These are phyloP conservation scores for Fusarium sulawesiense DNA, from an alignment of 2,329 filamentous ascomycete genomes.

Conservation along the genomic window DNA sequence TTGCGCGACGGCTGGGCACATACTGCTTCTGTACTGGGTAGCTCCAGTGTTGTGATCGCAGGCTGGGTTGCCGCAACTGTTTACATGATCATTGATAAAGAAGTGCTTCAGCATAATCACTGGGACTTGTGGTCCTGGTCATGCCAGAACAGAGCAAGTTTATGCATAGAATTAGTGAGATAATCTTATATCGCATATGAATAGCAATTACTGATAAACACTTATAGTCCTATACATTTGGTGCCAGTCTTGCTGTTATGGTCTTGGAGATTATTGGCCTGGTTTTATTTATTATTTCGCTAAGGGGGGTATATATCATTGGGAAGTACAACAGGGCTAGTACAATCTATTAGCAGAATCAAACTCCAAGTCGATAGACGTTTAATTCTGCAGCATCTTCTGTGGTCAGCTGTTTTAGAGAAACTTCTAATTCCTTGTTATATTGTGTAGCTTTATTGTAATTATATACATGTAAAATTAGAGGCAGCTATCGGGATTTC, in stretches of 20 bases:
- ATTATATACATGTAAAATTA: too few species aligned
- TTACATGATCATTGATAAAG: conserved; percentile 13
- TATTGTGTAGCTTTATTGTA: too few species aligned
- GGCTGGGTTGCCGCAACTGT: conserved; percentile 1
- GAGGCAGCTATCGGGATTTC: too few species aligned
- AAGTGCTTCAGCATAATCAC: conserved; percentile 2
- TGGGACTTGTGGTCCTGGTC: conserved; percentile 29
- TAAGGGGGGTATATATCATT: not conserved
- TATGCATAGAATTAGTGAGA: conserved; percentile 13
- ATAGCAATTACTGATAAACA: not conserved
- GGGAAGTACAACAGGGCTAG: conserved; percentile 17
- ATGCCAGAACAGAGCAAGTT: not conserved
- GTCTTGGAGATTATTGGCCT: not conserved
- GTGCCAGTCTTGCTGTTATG: not conserved
- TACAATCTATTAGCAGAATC: too few species aligned
- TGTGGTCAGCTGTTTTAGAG: too few species aligned
- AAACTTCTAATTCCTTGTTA: too few species aligned
- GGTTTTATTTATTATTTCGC: not conserved
- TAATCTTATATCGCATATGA: fast-evolving
- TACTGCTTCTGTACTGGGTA: not conserved
- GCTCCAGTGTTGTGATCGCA: not conserved
- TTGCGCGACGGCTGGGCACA: conserved; percentile 1
- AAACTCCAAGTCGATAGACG: fast-evolving
- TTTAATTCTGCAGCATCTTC: fast-evolving
- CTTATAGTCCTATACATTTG: not conserved